phyloP scores from a whole-genome alignment of 768 basidiomycete species.

The Kwoniella sp. region DNA sequence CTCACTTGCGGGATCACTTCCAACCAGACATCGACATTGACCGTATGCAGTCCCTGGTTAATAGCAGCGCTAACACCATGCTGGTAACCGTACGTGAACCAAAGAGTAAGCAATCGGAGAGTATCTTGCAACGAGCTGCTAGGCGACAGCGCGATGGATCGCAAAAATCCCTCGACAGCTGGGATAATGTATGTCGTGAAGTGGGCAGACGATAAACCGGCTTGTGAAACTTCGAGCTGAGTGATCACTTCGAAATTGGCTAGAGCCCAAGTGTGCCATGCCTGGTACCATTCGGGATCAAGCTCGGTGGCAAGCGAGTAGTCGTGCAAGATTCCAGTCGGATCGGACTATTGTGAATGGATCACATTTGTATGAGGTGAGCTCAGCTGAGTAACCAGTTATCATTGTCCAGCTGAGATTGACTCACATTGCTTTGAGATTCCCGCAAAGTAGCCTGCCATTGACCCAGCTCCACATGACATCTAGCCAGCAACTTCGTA shows the following conservation, averaged over 20 bases:
- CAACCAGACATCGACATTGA: conserved; percentile 96
- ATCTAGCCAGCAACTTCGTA: conserved; percentile 87
- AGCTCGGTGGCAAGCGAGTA: conserved; percentile 86
- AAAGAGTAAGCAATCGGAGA: conserved; percentile 84
- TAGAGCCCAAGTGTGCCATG: conserved; percentile 98
- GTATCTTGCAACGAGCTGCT: conserved; percentile 94
- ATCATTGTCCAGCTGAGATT: background rate
- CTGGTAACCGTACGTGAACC: conserved; percentile 96
- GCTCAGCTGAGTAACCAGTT: background rate
- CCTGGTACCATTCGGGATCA: conserved; percentile 97
- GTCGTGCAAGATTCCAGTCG: conserved; percentile 77
- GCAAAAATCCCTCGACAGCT: conserved; percentile 88
- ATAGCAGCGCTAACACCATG: conserved; percentile 88
- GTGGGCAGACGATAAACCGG: conserved; percentile 65
- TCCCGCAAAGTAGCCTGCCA: conserved; percentile 85
- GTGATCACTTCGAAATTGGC: conserved; percentile 93
- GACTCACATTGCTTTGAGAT: conserved; percentile 74
- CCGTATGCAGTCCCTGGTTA: conserved; percentile 78
- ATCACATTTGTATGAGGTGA: background rate
- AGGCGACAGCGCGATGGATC: conserved; percentile 84
- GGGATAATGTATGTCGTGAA: conserved; percentile 85
- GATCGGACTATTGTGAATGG: conserved; percentile 79
- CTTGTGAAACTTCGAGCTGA: conserved; percentile 70
- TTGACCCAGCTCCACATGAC: conserved; percentile 93
- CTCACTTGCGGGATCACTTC: conserved; percentile 95